A percentile compares a stretch with the other conserved stretches of the same genome.
Conservation (phyloP, 192 early-diverging fungal genomes). For the Kappamyces sp. region DNA sequence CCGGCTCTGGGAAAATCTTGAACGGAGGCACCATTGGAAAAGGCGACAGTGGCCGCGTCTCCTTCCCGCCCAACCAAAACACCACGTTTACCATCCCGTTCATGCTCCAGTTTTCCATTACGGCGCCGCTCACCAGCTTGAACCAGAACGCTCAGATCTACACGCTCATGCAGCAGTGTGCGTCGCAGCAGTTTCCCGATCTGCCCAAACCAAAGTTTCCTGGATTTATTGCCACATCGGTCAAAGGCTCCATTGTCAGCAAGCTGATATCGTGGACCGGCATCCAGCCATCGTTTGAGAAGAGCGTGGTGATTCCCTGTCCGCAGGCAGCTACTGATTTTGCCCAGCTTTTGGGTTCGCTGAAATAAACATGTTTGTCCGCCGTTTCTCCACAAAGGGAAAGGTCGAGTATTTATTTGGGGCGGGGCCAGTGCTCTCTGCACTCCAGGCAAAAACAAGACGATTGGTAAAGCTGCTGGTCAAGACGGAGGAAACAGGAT, state of each 20-base stretch:
- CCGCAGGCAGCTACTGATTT: neutral
- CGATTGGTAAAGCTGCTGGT: neutral
- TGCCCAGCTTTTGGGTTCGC: no score
- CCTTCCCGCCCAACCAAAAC: constrained; percentile 4
- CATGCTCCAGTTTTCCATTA: neutral
- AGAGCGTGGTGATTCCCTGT: constrained; percentile 5
- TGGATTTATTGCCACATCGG: neutral
- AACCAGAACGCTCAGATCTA: neutral
- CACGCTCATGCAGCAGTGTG: constrained; percentile 1
- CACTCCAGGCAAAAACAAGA: neutral
- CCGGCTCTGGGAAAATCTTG: neutral
- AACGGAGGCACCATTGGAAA: neutral
- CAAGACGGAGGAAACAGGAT: neutral
- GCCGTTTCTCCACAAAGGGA: neutral
- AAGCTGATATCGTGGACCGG: constrained; percentile 7
- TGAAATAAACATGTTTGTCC: no score
- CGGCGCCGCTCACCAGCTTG: neutral
- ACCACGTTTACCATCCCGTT: constrained; percentile 6
- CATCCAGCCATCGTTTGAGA: neutral
- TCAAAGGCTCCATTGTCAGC: neutral
- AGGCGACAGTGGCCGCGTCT: neutral
- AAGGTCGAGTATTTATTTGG: neutral
- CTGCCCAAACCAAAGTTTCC: neutral
- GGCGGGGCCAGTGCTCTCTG: neutral
- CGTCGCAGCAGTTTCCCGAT: neutral